Conservation (phyloP, 345 rosid genomes). For the Rubroshorea leprosula region DNA sequence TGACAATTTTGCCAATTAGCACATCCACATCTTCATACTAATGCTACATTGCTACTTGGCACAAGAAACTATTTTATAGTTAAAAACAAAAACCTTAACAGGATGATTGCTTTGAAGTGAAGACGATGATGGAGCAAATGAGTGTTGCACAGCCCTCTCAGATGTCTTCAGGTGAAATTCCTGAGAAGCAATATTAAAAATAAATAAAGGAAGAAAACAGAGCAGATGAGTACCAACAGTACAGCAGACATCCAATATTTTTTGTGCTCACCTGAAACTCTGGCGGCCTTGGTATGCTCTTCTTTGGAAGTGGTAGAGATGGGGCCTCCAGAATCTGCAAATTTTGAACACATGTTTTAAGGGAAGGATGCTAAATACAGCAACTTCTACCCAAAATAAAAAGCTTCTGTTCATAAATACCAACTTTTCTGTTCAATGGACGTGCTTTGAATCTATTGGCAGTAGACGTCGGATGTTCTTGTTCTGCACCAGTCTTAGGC, state of each 20-base stretch:
- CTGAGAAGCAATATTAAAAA: constrained; percentile 35
- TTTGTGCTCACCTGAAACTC: constrained; percentile 68
- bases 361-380: constrained; percentile 4
- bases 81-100: constrained; percentile 43
- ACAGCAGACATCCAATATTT: constrained; percentile 3
- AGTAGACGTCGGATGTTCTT: constrained; percentile 31
- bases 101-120: constrained; percentile 28
- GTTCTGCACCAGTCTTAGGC: constrained; percentile 40
- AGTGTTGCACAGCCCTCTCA: constrained; percentile 83
- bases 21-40: not conserved
- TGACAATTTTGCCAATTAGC: not conserved
- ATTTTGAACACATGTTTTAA: constrained; percentile 20
- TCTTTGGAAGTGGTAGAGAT: constrained; percentile 65
- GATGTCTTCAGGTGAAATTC: constrained; percentile 82
- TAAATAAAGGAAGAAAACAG: too few species aligned
- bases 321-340: constrained; percentile 86
- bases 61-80: not conserved
- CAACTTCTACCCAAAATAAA: not conserved
- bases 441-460: constrained; percentile 80
- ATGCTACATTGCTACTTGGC: not conserved
- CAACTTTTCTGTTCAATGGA: constrained; percentile 88
- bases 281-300: constrained; percentile 73
- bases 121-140: constrained; percentile 40
- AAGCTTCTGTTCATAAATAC: constrained; percentile 25
- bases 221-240: constrained; percentile 4